Conservation (phyloP, 1,284 basidiomycete species). For the Albatrellus sp. region DNA sequence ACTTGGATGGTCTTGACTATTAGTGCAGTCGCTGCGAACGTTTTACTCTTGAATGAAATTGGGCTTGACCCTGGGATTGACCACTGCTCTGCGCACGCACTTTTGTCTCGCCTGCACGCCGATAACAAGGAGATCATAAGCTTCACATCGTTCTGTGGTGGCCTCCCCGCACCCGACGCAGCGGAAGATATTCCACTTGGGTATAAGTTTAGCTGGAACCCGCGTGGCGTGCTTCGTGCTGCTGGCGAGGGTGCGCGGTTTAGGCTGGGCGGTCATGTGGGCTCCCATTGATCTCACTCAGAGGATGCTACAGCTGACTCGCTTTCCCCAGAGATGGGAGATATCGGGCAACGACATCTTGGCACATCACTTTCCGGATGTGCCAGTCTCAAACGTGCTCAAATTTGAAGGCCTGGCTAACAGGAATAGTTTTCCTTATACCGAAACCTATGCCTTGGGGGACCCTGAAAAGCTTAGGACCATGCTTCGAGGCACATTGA, state of each 20-base stretch:
- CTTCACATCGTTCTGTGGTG: constrained; percentile 91
- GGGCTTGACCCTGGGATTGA: constrained; percentile 96
- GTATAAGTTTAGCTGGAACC: constrained; percentile 96
- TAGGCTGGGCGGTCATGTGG: constrained; percentile 46
- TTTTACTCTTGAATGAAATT: constrained; percentile 85
- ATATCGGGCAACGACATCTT: constrained; percentile 49
- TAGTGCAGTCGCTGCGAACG: constrained; percentile 56
- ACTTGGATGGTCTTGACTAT: background rate
- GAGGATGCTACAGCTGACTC: background rate
- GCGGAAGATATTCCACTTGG: constrained; percentile 53
- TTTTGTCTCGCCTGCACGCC: constrained; percentile 48
- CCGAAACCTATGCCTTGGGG: constrained; percentile 58
- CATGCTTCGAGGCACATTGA: constrained; percentile 77
- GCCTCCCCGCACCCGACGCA: constrained; percentile 73
- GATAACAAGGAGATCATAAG: constrained; percentile 57
- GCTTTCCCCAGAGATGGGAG: constrained; percentile 26
- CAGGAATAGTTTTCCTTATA: constrained; percentile 75
- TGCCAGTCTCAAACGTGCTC: constrained; percentile 60
- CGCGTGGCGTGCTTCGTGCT: constrained; percentile 77
- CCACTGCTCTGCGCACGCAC: constrained; percentile 79
- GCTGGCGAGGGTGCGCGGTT: constrained; percentile 72
- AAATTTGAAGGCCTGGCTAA: constrained; percentile 85
- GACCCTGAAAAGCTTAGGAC: constrained; percentile 38
- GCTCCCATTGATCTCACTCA: constrained; percentile 8
- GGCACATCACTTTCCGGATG: constrained; percentile 42